A percentile compares a stretch with the other conserved stretches of the same genome.
Evolutionary conservation across 129 eudicot genomes (phyloP).

Genomic region (Helianthus annuus): HanXRQr2.0-SUNRISE NC_035440.2:68836403-68836902

Average conservation of each 20-base stretch:
- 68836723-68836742: neutral
- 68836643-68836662: conserved; percentile 79
- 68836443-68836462: conserved; percentile 63
- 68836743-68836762: too few species aligned
- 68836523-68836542: conserved; percentile 96
- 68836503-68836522: conserved; percentile 57
- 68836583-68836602: conserved; percentile 68
- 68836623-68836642: conserved; percentile 70
- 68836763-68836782: neutral
- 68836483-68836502: conserved; percentile 88
- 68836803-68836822: neutral
- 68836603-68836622: conserved; percentile 64
- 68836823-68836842: conserved; percentile 62
- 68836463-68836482: conserved; percentile 77
- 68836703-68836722: conserved; percentile 27
- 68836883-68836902: conserved; percentile 17
- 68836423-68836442: conserved; percentile 80
- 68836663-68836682: conserved; percentile 84
- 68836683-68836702: conserved; percentile 82
- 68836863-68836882: conserved; percentile 85
- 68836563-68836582: conserved; percentile 75
- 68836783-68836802: neutral
- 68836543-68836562: conserved; percentile 86
- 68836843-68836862: conserved; percentile 81
- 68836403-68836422: conserved; percentile 63